Conservation (phyloP, 768 basidiomycete species). For the Kwoniella sp. region DNA sequence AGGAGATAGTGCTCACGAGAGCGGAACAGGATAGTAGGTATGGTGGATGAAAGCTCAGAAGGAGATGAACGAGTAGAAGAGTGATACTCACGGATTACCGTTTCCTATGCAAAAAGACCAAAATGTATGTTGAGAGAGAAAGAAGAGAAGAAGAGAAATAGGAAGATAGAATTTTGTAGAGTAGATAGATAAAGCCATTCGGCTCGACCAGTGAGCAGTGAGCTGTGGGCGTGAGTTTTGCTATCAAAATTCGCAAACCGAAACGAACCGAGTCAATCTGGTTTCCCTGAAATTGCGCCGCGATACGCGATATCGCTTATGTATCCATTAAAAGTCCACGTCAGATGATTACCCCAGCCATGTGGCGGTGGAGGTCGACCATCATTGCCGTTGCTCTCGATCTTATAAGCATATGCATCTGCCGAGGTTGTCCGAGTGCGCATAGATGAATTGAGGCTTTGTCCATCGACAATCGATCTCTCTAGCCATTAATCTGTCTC, state of each 20-base stretch:
- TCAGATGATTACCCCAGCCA: too few relatives aligned
- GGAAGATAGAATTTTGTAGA: neutral
- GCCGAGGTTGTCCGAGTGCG: slow-evolving; percentile 6
- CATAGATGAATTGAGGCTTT: neutral
- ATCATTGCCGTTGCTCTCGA: neutral
- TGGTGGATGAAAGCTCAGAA: slow-evolving; percentile 4
- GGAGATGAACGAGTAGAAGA: slow-evolving; percentile 4
- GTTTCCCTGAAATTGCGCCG: too few relatives aligned
- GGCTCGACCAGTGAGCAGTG: too few relatives aligned
- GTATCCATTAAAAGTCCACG: too few relatives aligned
- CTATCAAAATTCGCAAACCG: too few relatives aligned
- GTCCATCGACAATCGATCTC: too few relatives aligned
- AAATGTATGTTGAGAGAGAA: slow-evolving; percentile 8
- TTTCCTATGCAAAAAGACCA: neutral
- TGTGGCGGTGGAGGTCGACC: slow-evolving; percentile 19
- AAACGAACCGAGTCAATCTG: too few relatives aligned
- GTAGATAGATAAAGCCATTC: neutral
- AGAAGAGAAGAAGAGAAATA: slow-evolving; percentile 15
- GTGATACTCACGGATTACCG: slow-evolving; percentile 8
- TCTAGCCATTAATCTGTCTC: neutral
- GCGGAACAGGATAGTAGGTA: slow-evolving; percentile 1
- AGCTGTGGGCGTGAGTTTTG: too few relatives aligned
- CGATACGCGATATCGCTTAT: too few relatives aligned
- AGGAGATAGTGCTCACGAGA: neutral
- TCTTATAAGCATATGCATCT: too few relatives aligned